Evolutionary conservation across 2,329 filamentous ascomycete genomes (phyloP).

Genomic region (Talaromyces sp.): DNA sequence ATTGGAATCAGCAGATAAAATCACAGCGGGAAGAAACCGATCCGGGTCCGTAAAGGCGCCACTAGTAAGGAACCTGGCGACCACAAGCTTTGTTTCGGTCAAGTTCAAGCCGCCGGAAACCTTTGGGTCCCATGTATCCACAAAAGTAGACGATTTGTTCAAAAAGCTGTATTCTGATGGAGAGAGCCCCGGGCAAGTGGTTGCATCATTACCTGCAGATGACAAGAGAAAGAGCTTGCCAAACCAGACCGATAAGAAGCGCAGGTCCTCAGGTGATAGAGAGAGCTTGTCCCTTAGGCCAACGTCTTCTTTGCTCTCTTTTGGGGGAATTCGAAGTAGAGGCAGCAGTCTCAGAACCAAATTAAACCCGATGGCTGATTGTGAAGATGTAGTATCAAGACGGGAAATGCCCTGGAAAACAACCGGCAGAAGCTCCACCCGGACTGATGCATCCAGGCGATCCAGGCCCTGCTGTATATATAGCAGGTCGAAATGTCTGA

Average conservation of each 20-base stretch:
- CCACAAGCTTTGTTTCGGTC: slow-evolving; percentile 64
- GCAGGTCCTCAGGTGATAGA: slow-evolving; percentile 65
- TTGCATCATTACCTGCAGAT: slow-evolving; percentile 39
- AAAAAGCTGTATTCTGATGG: slow-evolving; percentile 64
- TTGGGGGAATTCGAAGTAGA: slow-evolving; percentile 60
- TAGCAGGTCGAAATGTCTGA: slow-evolving; percentile 81
- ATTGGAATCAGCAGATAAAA: slow-evolving; percentile 77
- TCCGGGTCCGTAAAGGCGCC: slow-evolving; percentile 80
- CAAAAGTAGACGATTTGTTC: slow-evolving; percentile 50
- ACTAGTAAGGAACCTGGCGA: slow-evolving; percentile 69
- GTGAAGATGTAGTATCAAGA: slow-evolving; percentile 48
- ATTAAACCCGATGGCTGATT: slow-evolving; percentile 69
- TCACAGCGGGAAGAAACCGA: slow-evolving; percentile 76
- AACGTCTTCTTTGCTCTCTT: slow-evolving; percentile 73
- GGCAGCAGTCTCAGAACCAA: slow-evolving; percentile 72
- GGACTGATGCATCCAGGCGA: slow-evolving; percentile 56
- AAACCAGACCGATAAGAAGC: slow-evolving; percentile 69
- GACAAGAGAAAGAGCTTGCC: slow-evolving; percentile 69
- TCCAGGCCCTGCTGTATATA: slow-evolving; percentile 82
- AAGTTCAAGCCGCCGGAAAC: slow-evolving; percentile 59
- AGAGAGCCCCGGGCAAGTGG: slow-evolving; percentile 57
- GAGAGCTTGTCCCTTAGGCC: slow-evolving; percentile 62
- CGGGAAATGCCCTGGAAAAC: slow-evolving; percentile 63
- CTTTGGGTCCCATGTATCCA: slow-evolving; percentile 58
- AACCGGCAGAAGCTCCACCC: slow-evolving; percentile 67